These are phyloP conservation scores for Ploettnerulaceae sp. DNA, from an alignment of 2,329 filamentous ascomycete genomes.

Conservation along the genomic window DNA sequence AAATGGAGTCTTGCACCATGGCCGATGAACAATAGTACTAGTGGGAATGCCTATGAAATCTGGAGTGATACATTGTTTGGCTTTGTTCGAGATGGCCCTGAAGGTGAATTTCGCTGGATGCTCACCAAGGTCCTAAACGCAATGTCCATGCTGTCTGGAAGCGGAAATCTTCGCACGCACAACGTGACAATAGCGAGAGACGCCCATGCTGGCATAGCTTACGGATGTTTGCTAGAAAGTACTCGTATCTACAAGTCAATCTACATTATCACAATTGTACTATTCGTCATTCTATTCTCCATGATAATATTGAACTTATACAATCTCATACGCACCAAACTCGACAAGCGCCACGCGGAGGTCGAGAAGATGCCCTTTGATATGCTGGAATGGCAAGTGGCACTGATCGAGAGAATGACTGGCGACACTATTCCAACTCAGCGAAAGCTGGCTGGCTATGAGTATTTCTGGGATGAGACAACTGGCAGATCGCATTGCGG, in stretches of 20 bases:
- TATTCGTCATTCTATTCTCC: neutral
- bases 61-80: neutral
- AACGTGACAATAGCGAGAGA: neutral
- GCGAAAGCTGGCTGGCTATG: neutral
- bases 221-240: neutral
- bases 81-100: neutral
- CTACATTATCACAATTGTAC: neutral
- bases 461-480: conserved; percentile 1
- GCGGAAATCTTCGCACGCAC: neutral
- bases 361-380: conserved; percentile 3
- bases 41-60: neutral
- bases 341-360: neutral
- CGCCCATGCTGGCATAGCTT: neutral
- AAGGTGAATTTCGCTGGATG: neutral
- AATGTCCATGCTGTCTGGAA: conserved; percentile 1
- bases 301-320: neutral
- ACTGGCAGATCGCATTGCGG: neutral
- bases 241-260: neutral
- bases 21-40: neutral
- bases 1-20: neutral
- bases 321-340: neutral
- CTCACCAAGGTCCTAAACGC: conserved; percentile 4
- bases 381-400: conserved; percentile 2
- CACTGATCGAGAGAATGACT: neutral
- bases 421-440: neutral